Percentiles rank a stretch among this genome's conserved stretches.
Conservation (phyloP, 371 early-diverging fungal genomes). For the Mucor saturninus region DNA sequence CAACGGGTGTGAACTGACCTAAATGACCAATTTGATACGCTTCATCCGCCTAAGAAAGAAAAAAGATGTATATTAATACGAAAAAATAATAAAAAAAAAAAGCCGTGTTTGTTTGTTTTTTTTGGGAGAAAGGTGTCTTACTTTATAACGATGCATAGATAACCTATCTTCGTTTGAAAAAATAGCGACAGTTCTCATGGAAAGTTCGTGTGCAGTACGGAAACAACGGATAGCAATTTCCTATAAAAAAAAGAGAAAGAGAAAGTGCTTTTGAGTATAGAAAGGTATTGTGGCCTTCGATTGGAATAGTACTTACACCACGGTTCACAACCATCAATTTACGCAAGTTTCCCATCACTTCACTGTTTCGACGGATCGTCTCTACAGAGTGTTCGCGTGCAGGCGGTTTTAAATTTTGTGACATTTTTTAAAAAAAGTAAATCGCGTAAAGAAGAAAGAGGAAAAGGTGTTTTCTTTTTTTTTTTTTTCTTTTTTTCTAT, state of each 20-base stretch:
- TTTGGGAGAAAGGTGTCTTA: constrained; percentile 16
- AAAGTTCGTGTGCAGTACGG: constrained; percentile 90
- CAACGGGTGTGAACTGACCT: constrained; percentile 87
- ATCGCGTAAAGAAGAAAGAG: no score
- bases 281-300: not conserved
- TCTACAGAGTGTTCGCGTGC: constrained; percentile 60
- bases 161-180: constrained; percentile 90
- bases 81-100: no score
- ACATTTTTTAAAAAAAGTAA: not conserved
- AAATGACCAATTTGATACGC: constrained; percentile 87
- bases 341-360: constrained; percentile 49
- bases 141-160: constrained; percentile 91
- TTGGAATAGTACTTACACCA: constrained; percentile 47
- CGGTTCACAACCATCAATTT: constrained; percentile 69
- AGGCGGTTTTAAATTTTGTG: not conserved
- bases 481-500: no score
- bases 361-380: constrained; percentile 58
- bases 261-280: not conserved
- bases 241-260: constrained; percentile 21
- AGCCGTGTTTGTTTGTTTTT: not conserved
- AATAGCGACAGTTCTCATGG: constrained; percentile 86
- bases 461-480: no score
- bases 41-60: constrained; percentile 77
- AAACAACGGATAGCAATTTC: constrained; percentile 94
- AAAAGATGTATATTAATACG: not conserved